Percentiles rank a stretch among this genome's conserved stretches.
Conservation (phyloP, 352 stramenopile species). For the Peronospora destructor region DNA sequence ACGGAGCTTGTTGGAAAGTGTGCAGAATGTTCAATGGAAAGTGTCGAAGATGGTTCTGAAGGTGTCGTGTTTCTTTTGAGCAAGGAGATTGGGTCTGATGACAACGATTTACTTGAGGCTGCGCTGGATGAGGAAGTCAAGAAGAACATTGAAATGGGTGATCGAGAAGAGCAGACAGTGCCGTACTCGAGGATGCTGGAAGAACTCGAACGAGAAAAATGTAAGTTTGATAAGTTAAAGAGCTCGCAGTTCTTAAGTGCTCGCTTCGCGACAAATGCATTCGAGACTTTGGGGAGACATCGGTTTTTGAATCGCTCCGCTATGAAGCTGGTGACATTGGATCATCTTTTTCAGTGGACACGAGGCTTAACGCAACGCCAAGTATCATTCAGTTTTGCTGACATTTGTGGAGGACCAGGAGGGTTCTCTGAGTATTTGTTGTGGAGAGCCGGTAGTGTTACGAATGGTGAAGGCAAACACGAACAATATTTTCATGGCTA, state of each 20-base stretch:
- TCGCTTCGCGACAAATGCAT: slow-evolving; percentile 44
- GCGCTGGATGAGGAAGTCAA: slow-evolving; percentile 4
- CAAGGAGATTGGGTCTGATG: background rate
- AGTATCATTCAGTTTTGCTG: slow-evolving; percentile 49
- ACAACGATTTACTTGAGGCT: slow-evolving; percentile 2
- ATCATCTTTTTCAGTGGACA: slow-evolving; percentile 58
- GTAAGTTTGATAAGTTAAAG: slow-evolving; percentile 36
- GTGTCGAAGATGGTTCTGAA: slow-evolving; percentile 15
- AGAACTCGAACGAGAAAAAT: slow-evolving; percentile 35
- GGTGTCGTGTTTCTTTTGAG: slow-evolving; percentile 34
- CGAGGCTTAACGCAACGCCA: background rate
- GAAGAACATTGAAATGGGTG: background rate
- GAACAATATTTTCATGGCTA: slow-evolving; percentile 29
- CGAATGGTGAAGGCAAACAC: background rate
- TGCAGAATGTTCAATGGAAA: slow-evolving; percentile 1
- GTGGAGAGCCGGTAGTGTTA: slow-evolving; percentile 27
- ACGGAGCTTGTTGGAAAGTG: slow-evolving; percentile 26
- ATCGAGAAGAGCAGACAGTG: background rate
- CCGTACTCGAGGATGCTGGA: slow-evolving; percentile 22
- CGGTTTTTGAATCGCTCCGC: slow-evolving; percentile 74
- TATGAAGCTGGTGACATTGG: slow-evolving; percentile 76
- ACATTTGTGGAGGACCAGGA: slow-evolving; percentile 70
- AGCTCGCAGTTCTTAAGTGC: slow-evolving; percentile 30
- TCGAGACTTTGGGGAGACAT: slow-evolving; percentile 47
- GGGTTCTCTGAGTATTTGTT: slow-evolving; percentile 80